Base-by-base conservation (phyloP, 78 protist genomes). In the Dictyostelium brefeldianum region DNA sequence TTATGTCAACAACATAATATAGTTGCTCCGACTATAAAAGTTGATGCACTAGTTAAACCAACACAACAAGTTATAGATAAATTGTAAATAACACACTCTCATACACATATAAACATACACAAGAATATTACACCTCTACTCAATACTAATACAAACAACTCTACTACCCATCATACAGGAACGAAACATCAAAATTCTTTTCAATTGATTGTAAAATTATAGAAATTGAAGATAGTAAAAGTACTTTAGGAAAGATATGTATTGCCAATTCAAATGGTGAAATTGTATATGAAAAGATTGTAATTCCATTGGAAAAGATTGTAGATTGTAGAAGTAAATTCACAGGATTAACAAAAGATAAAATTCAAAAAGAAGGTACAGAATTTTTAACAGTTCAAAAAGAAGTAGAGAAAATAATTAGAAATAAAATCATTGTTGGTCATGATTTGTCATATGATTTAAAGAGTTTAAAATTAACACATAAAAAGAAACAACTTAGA, bases 171-270 rank as follows among this genome's bases (percentile, higher is more conserved):
- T 18, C 3, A 54, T 18, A 1, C 10, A 36, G 56, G 20, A 36
- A 48, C 67, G 70, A 70, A 53, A 36, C 41, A 14, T 67, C 91
- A 36, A 71, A 70, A 15, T 54, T 51, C 43, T 57, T 87, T 15
- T 25, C 93, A 77, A 36, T 87, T 6, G 93, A 87, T 87, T 87
- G 93, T 77, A 80, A 87, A 51, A 77, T 87, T 69, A 70, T 87
- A 29, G 84, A 77, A 36, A 75, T 78, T 25, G 65, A 46, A 70
- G 84, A 70, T n/a, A 59, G 22, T 46, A 87, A 87, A 56, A 36
- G 81, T 50, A 51, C 79, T 77, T 31, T 87, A 4, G 93, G 93
- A 6, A 77, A 67, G 18, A 46, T 87, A 36, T 77, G 93, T 65
- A 64, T 87, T 4, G 36, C 56, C 2, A 87, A 87, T 64, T 46